Evolutionary conservation across 306 rosid genomes (phyloP).

Genomic region (Sicyos edulis): DNA sequence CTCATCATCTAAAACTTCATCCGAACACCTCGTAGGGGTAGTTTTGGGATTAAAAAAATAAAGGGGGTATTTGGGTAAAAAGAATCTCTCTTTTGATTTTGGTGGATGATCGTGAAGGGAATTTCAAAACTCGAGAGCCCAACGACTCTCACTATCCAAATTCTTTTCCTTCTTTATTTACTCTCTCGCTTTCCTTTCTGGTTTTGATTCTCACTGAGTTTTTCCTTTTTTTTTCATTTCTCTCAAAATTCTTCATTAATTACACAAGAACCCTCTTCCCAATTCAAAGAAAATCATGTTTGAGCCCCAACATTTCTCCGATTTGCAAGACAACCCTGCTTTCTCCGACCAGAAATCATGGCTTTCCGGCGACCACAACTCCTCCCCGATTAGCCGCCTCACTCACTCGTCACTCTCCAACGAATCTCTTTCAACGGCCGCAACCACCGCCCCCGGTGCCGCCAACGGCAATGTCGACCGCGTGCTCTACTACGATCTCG

Average conservation of each 20-base stretch:
- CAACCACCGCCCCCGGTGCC: slow-evolving; percentile 27
- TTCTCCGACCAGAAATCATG: slow-evolving; percentile 65
- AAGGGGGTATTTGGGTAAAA: background rate
- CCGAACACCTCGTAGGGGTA: no score
- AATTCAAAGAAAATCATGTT: slow-evolving; percentile 35
- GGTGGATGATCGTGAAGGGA: background rate
- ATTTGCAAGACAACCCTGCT: slow-evolving; percentile 48
- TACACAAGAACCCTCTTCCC: background rate
- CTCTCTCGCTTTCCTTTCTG: background rate
- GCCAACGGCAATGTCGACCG: slow-evolving; percentile 59
- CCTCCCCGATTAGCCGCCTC: slow-evolving; percentile 42
- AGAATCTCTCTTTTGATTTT: background rate
- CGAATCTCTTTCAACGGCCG: slow-evolving; percentile 14
- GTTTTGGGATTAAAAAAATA: background rate
- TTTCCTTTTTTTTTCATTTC: background rate
- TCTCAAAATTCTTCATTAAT: background rate
- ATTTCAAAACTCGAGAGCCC: slow-evolving; percentile 31
- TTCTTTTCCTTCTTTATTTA: no score
- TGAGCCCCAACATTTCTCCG: slow-evolving; percentile 52
- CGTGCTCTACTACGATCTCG: slow-evolving; percentile 79
- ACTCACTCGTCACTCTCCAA: background rate
- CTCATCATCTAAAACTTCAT: no score
- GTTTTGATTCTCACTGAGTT: background rate
- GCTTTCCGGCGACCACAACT: slow-evolving; percentile 53
- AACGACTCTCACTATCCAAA: slow-evolving; percentile 19